These are phyloP conservation scores for Oemleria cerasiformis DNA, from an alignment of 306 rosid species.

Conservation along the genomic window DNA sequence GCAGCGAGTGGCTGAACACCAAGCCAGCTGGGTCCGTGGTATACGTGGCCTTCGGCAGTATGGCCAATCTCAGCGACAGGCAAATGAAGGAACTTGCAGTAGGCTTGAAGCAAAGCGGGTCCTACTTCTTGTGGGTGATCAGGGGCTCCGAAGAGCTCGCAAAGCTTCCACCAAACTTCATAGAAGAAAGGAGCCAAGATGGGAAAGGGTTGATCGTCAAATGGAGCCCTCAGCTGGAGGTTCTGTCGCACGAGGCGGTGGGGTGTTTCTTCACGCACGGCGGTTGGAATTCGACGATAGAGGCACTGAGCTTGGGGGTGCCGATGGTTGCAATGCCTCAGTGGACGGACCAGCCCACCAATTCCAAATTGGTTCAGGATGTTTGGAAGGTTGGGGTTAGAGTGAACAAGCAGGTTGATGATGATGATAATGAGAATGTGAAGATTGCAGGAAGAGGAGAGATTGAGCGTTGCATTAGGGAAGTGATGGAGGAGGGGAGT, in stretches of 20 bases:
- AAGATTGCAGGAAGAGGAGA: slow-evolving; percentile 41
- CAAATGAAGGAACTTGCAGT: slow-evolving; percentile 53
- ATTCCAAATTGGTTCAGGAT: slow-evolving; percentile 43
- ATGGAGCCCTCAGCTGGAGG: slow-evolving; percentile 53
- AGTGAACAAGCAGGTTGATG: slow-evolving; percentile 28
- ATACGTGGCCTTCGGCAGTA: slow-evolving; percentile 60
- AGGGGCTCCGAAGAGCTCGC: slow-evolving; percentile 24
- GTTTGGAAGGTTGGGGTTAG: slow-evolving; percentile 50
- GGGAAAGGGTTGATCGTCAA: slow-evolving; percentile 38
- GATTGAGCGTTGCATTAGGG: slow-evolving; percentile 31
- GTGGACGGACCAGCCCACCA: slow-evolving; percentile 53
- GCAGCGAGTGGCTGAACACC: slow-evolving; percentile 37
- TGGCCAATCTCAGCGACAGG: slow-evolving; percentile 30
- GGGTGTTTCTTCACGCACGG: slow-evolving; percentile 54
- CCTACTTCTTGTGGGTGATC: slow-evolving; percentile 56
- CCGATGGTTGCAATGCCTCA: slow-evolving; percentile 55
- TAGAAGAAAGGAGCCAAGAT: slow-evolving; percentile 12
- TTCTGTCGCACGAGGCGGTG: slow-evolving; percentile 36
- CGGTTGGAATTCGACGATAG: slow-evolving; percentile 57
- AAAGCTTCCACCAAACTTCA: slow-evolving; percentile 26
- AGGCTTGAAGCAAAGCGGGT: slow-evolving; percentile 33
- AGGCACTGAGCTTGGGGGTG: slow-evolving; percentile 50
- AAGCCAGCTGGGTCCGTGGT: slow-evolving; percentile 44
- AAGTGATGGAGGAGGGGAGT: slow-evolving; percentile 27
- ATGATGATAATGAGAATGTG: slow-evolving; percentile 11